Conservation (phyloP, 2,329 filamentous ascomycete genomes). For the Bipolaris cookei region DNA sequence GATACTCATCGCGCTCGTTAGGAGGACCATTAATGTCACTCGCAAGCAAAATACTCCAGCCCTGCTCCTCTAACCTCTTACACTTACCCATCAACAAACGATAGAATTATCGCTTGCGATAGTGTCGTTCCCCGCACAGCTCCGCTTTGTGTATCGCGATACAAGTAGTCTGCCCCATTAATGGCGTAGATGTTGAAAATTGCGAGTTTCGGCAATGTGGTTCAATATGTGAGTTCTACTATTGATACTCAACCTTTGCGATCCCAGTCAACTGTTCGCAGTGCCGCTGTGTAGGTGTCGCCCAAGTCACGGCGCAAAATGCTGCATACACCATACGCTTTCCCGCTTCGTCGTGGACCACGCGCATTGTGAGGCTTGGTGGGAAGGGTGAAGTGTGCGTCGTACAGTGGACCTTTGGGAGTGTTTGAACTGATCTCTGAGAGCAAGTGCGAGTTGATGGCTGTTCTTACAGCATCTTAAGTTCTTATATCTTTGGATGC, state of each 20-base stretch:
- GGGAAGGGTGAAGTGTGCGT: constrained; percentile 56
- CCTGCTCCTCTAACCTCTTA: constrained; percentile 49
- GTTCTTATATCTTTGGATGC: constrained; percentile 49
- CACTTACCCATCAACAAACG: constrained; percentile 55
- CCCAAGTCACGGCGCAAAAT: constrained; percentile 56
- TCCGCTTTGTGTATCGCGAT: constrained; percentile 55
- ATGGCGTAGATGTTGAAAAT: constrained; percentile 62
- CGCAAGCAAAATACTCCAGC: constrained; percentile 56
- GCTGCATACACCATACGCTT: constrained; percentile 60
- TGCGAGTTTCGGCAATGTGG: constrained; percentile 43
- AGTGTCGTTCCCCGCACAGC: constrained; percentile 54
- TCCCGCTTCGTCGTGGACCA: constrained; percentile 54
- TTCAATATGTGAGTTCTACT: constrained; percentile 45
- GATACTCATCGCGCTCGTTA: constrained; percentile 53
- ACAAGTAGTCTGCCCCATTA: constrained; percentile 59
- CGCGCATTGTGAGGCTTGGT: constrained; percentile 58
- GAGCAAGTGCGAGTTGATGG: constrained; percentile 37
- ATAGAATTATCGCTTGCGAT: constrained; percentile 60
- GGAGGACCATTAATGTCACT: constrained; percentile 62
- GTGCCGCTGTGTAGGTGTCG: constrained; percentile 2
- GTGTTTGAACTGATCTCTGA: not conserved
- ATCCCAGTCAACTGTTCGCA: constrained; percentile 58
- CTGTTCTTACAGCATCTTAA: constrained; percentile 49
- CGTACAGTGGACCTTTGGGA: constrained; percentile 48
- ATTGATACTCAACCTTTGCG: constrained; percentile 60